These are phyloP conservation scores for Staphylotrichum longicolle DNA, from an alignment of 495 filamentous ascomycete species.

Conservation along the genomic window DNA sequence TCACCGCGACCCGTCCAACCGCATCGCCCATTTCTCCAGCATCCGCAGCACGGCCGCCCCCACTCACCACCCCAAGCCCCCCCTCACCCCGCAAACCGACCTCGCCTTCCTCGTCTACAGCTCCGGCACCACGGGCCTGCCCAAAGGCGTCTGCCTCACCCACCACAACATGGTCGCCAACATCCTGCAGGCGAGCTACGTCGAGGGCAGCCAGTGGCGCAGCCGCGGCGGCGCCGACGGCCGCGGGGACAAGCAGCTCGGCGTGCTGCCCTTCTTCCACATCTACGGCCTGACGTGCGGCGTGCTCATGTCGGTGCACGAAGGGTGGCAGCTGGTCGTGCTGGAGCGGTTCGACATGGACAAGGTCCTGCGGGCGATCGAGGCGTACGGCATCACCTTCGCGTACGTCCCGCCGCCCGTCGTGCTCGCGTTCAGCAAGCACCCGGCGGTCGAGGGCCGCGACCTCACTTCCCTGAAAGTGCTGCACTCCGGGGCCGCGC, in stretches of 20 bases:
- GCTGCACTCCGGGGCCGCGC: slow-evolving; percentile 88
- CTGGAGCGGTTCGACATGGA: slow-evolving; percentile 85
- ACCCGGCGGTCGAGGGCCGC: slow-evolving; percentile 72
- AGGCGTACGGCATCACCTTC: slow-evolving; percentile 72
- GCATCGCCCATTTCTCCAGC: slow-evolving; percentile 73
- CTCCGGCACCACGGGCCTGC: slow-evolving; percentile 86
- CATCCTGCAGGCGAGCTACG: slow-evolving; percentile 47
- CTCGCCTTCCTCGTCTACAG: slow-evolving; percentile 73
- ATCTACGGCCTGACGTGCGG: slow-evolving; percentile 60
- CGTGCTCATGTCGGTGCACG: slow-evolving; percentile 50
- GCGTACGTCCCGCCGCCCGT: slow-evolving; percentile 84
- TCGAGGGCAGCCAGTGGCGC: slow-evolving; percentile 58
- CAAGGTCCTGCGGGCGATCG: slow-evolving; percentile 70
- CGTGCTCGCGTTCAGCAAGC: slow-evolving; percentile 74
- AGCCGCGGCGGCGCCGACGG: slow-evolving; percentile 61
- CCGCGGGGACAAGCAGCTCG: slow-evolving; percentile 68
- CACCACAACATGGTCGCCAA: slow-evolving; percentile 83
- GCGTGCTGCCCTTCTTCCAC: slow-evolving; percentile 90
- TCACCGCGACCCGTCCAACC: slow-evolving; percentile 55
- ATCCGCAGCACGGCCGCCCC: slow-evolving; percentile 51
- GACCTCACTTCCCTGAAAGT: slow-evolving; percentile 76
- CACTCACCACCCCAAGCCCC: slow-evolving; percentile 34
- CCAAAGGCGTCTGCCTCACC: slow-evolving; percentile 89
- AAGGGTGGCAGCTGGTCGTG: slow-evolving; percentile 67
- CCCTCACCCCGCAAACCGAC: slow-evolving; percentile 54